Evolutionary conservation across 2,329 filamentous ascomycete species (phyloP).

Genomic region (Myotisia sp.): DNA sequence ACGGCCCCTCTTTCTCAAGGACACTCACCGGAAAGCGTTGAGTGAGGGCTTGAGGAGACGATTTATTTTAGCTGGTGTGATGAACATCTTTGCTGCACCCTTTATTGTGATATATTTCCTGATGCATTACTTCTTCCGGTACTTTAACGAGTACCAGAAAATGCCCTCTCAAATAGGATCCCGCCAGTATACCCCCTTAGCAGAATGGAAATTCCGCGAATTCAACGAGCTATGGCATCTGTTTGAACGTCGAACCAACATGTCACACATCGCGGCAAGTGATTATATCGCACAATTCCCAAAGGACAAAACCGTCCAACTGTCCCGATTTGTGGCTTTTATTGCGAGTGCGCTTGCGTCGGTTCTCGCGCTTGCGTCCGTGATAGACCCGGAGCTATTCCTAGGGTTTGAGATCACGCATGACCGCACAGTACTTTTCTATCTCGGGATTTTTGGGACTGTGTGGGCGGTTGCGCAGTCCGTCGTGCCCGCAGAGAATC

Average conservation of each 20-base stretch:
- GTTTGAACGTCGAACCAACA: slow-evolving; percentile 76
- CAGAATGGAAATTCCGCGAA: slow-evolving; percentile 95
- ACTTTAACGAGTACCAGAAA: slow-evolving; percentile 95
- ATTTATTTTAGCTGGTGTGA: slow-evolving; percentile 67
- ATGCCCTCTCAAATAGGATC: slow-evolving; percentile 79
- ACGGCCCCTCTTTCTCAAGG: slow-evolving; percentile 69
- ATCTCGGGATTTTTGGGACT: slow-evolving; percentile 66
- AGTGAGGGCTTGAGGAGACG: slow-evolving; percentile 64
- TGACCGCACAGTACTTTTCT: slow-evolving; percentile 81
- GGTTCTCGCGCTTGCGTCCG: slow-evolving; percentile 65
- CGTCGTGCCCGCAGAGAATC: slow-evolving; percentile 71
- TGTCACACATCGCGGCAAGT: slow-evolving; percentile 87
- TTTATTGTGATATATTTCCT: slow-evolving; percentile 77
- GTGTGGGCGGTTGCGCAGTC: slow-evolving; percentile 75
- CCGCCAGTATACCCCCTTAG: slow-evolving; percentile 79
- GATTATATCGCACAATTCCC: slow-evolving; percentile 93
- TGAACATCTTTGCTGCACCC: slow-evolving; percentile 76
- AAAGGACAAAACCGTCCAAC: slow-evolving; percentile 79
- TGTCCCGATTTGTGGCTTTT: slow-evolving; percentile 74
- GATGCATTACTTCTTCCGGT: slow-evolving; percentile 82
- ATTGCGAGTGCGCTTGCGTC: slow-evolving; percentile 74
- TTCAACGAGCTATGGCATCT: slow-evolving; percentile 94
- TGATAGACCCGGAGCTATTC: slow-evolving; percentile 85
- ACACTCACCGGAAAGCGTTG: slow-evolving; percentile 62
- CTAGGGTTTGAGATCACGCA: slow-evolving; percentile 81